phyloP scores from a whole-genome alignment of 1,284 basidiomycete species.

The Tilletia setariae region DNA sequence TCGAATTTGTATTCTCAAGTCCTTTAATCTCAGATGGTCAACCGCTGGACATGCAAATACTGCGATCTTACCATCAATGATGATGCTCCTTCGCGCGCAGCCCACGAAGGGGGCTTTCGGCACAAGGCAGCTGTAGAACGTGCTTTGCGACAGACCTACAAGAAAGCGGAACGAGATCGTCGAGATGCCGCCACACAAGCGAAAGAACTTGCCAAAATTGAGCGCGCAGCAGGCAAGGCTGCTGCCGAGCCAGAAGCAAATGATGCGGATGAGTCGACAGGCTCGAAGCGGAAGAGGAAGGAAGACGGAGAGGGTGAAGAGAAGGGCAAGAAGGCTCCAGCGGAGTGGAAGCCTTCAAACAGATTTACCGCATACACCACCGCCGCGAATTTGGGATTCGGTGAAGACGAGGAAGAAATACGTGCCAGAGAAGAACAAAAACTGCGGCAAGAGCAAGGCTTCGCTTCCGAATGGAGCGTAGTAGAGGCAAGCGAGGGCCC shows the following conservation, averaged over 20 bases:
- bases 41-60: conserved; percentile 52
- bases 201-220: conserved; percentile 78
- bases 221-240: conserved; percentile 62
- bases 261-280: background rate
- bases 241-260: conserved; percentile 8
- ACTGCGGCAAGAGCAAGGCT: conserved; percentile 65
- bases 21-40: conserved; percentile 16
- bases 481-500: conserved; percentile 55
- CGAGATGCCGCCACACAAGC: conserved; percentile 81
- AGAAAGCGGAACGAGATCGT: conserved; percentile 81
- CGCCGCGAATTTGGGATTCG: conserved; percentile 64
- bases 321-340: conserved; percentile 49
- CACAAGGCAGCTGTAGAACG: conserved; percentile 93
- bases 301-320: background rate
- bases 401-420: conserved; percentile 8
- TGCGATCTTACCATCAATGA: conserved; percentile 52
- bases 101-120: conserved; percentile 87
- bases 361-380: conserved; percentile 81
- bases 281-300: background rate
- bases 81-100: conserved; percentile 66
- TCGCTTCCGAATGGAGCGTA: conserved; percentile 79
- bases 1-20: background rate
- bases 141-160: conserved; percentile 86
- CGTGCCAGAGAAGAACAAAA: conserved; percentile 62
- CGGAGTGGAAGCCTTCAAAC: conserved; percentile 63